Evolutionary conservation across 495 filamentous ascomycete genomes (phyloP).

Genomic region (Paragyromitra xinjiangensis): DNA sequence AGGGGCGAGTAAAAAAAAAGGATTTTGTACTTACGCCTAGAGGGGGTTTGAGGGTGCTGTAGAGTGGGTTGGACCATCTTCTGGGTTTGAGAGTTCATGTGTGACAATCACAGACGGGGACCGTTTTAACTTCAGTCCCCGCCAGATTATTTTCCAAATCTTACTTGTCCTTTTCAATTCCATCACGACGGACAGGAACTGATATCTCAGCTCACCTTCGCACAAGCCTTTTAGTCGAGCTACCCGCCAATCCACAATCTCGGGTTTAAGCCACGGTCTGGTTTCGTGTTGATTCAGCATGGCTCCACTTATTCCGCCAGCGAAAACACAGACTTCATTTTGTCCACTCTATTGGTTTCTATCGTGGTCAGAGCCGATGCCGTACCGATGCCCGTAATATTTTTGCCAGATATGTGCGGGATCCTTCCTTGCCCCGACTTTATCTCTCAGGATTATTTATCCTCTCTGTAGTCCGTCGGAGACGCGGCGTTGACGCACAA

Average conservation of each 20-base stretch:
- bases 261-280: neutral
- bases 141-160: neutral
- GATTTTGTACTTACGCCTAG: neutral
- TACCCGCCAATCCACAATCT: neutral
- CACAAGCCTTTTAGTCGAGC: constrained; percentile 1
- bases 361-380: constrained; percentile 5
- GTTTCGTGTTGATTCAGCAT: constrained; percentile 15
- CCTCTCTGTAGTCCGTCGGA: neutral
- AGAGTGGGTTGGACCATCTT: constrained; percentile 12
- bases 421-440: neutral
- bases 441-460: neutral
- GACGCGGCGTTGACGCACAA: constrained; percentile 12
- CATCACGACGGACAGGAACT: neutral
- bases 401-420: constrained; percentile 13
- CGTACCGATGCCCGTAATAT: neutral
- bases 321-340: neutral
- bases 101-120: neutral
- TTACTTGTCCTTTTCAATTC: constrained; percentile 8
- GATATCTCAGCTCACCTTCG: neutral
- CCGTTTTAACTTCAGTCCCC: neutral
- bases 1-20: neutral
- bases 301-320: neutral
- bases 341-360: constrained; percentile 4
- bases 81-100: constrained; percentile 3
- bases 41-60: neutral